phyloP scores from a whole-genome alignment of 2,329 filamentous ascomycete genomes.

The Huntiella savannae region DNA sequence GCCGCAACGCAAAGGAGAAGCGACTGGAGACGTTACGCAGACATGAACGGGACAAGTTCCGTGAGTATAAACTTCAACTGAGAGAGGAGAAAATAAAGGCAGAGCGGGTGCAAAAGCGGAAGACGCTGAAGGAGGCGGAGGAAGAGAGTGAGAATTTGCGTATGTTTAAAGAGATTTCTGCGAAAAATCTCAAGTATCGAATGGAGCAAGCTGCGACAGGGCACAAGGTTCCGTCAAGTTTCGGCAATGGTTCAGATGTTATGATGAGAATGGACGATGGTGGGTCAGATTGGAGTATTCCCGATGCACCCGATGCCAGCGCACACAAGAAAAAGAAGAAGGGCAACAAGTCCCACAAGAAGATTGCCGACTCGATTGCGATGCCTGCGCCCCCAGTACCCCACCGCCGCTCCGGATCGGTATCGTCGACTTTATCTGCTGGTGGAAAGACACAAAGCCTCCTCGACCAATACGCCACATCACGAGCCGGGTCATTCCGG shows the following conservation, averaged over 20 bases:
- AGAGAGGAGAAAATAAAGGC: conserved; percentile 20
- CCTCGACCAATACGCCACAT: conserved; percentile 9
- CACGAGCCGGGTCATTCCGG: conserved; percentile 4
- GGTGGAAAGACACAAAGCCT: conserved; percentile 11
- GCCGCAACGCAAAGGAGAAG: conserved; percentile 27
- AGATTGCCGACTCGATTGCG: not conserved
- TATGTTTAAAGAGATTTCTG: conserved; percentile 10
- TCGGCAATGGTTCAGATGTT: too few relatives aligned
- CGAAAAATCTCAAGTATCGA: conserved; percentile 16
- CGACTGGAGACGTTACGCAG: conserved; percentile 31
- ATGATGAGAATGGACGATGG: conserved; percentile 7
- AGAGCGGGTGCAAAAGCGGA: conserved; percentile 8
- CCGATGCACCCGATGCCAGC: conserved; percentile 5
- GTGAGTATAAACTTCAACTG: conserved; percentile 23
- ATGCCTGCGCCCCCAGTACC: conserved; percentile 7
- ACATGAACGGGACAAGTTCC: conserved; percentile 31
- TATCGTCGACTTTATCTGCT: conserved; percentile 8
- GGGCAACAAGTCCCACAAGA: not conserved
- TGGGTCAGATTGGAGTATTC: conserved; percentile 9
- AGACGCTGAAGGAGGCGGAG: not conserved
- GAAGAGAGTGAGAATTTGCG: conserved; percentile 6
- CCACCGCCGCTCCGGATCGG: conserved; percentile 6
- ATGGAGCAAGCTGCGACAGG: conserved; percentile 20
- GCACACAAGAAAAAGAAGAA: conserved; percentile 3
- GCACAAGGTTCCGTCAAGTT: too few relatives aligned